Evolutionary conservation across 495 filamentous ascomycete genomes (phyloP).

Genomic region (Pyrenula aspistea): DNA sequence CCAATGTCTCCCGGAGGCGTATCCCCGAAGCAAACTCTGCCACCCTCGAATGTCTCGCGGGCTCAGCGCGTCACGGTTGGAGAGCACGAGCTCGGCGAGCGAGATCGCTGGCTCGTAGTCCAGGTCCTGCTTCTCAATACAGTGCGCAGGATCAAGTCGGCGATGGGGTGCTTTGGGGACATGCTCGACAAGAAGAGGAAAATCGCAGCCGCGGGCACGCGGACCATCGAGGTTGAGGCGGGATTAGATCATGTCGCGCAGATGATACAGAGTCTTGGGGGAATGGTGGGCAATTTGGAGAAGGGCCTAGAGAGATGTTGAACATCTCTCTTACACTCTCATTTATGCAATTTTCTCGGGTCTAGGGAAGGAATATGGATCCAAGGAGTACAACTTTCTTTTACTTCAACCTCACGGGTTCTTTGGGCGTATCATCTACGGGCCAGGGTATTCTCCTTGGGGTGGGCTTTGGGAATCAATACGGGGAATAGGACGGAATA

Average conservation of each 20-base stretch:
- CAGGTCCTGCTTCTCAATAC: conserved; percentile 5
- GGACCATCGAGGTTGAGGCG: neutral
- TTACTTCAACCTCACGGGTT: too few relatives aligned
- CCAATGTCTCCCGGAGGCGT: neutral
- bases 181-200: conserved; percentile 5
- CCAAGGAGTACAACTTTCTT: too few relatives aligned
- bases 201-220: neutral
- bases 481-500: too few relatives aligned
- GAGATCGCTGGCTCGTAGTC: neutral
- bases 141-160: conserved; percentile 5
- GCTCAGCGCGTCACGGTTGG: neutral
- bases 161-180: conserved; percentile 1
- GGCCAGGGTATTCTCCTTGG: too few relatives aligned
- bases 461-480: too few relatives aligned
- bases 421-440: too few relatives aligned
- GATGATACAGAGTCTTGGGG: neutral
- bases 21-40: neutral
- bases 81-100: conserved; percentile 1
- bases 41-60: neutral
- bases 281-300: neutral
- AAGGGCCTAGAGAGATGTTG: neutral
- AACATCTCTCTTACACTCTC: too few relatives aligned
- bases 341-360: too few relatives aligned
- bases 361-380: too few relatives aligned
- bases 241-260: neutral